Evolutionary conservation across 257 asterid genomes (phyloP).

Genomic region (Solanum chmielewskii): DNA sequence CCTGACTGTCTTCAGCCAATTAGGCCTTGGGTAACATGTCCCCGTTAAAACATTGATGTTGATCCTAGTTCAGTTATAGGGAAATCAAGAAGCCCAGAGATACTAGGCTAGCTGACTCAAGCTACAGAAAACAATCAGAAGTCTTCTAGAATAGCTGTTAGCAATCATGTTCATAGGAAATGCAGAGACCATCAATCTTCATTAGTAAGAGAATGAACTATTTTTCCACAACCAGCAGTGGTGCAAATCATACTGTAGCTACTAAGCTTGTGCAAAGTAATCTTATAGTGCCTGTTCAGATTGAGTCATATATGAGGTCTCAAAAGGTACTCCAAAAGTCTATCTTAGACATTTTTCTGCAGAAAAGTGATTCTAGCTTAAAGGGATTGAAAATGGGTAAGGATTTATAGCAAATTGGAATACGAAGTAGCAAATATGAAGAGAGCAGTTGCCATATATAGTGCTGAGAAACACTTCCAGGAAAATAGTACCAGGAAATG

Average conservation of each 20-base stretch:
- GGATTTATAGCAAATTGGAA: neutral
- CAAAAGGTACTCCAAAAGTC: neutral
- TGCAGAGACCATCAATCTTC: neutral
- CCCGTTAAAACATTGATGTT: neutral
- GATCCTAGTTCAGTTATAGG: neutral
- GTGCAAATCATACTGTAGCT: neutral
- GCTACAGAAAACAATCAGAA: neutral
- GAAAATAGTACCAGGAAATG: neutral
- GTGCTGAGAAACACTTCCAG: neutral
- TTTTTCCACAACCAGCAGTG: neutral
- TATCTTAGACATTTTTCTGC: neutral
- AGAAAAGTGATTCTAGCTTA: neutral
- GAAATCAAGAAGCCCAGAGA: neutral
- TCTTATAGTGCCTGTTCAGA: neutral
- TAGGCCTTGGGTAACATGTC: neutral
- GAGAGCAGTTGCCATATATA: neutral
- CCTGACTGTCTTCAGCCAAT: neutral
- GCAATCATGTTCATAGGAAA: neutral
- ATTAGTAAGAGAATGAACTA: neutral
- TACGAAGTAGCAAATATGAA: neutral
- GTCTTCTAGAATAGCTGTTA: neutral
- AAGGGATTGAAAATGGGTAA: neutral
- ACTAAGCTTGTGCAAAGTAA: neutral
- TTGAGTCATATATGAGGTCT: neutral
- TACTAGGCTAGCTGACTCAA: neutral